Percentiles rank a stretch among this genome's conserved stretches.
Conservation (phyloP, 108 stramenopile genomes). For the Nitzschia palea region DNA sequence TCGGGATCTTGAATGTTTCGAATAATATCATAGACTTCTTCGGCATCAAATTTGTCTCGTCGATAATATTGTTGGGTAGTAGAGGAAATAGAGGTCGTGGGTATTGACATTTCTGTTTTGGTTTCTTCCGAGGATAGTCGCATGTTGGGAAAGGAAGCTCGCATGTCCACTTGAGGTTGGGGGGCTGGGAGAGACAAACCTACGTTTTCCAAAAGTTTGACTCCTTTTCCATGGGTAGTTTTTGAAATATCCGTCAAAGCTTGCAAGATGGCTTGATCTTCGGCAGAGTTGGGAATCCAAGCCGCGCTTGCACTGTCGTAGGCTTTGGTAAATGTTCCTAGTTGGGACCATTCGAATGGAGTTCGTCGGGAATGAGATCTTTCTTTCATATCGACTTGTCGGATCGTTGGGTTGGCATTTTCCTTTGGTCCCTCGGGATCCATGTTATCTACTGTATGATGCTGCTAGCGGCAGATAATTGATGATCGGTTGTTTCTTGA, state of each 20-base stretch:
- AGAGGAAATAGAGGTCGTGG: background rate
- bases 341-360: conserved; percentile 31
- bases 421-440: conserved; percentile 32
- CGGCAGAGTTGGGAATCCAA: conserved; percentile 30
- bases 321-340: conserved; percentile 17
- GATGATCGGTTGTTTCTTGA: no score
- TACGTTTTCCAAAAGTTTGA: conserved; percentile 33
- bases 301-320: background rate
- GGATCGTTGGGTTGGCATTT: conserved; percentile 54
- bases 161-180: background rate
- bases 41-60: conserved; percentile 59
- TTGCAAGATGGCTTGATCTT: conserved; percentile 38
- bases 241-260: conserved; percentile 31
- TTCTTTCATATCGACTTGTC: conserved; percentile 27
- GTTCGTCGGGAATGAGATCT: conserved; percentile 3
- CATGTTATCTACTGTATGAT: no score
- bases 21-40: conserved; percentile 95
- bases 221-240: conserved; percentile 22
- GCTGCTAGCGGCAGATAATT: no score
- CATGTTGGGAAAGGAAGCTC: background rate
- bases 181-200: conserved; percentile 29
- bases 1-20: conserved; percentile 98
- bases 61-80: background rate
- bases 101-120: conserved; percentile 7
- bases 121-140: background rate